A percentile compares a stretch with the other conserved stretches of the same genome.
These are phyloP conservation scores for Betula pendula DNA, from an alignment of 306 rosid genomes.

Conservation along the genomic window DNA sequence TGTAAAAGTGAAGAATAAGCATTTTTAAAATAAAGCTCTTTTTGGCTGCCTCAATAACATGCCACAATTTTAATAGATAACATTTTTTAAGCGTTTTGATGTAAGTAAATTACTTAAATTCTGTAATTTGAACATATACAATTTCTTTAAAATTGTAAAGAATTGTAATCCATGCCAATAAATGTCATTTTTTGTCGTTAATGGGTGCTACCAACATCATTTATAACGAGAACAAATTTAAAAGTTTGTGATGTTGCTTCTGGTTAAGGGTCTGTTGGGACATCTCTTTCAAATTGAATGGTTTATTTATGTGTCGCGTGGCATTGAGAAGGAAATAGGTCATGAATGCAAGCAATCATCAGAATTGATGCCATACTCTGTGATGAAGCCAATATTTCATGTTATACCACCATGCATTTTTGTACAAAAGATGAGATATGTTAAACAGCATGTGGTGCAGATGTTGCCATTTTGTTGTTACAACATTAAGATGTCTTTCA, in stretches of 20 bases:
- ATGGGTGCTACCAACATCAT: background rate
- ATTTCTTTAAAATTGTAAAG: too few relatives aligned
- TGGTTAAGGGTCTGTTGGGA: background rate
- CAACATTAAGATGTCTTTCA: too few relatives aligned
- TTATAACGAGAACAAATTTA: background rate
- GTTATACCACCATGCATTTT: background rate
- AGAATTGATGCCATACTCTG: background rate
- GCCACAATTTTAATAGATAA: too few relatives aligned
- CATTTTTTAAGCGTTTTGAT: too few relatives aligned
- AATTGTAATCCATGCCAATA: too few relatives aligned
- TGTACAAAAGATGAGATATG: background rate
- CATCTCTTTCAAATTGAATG: background rate
- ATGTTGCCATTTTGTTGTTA: background rate
- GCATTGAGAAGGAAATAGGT: background rate
- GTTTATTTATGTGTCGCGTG: background rate
- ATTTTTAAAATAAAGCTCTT: too few relatives aligned
- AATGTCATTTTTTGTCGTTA: background rate
- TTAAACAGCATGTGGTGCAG: background rate
- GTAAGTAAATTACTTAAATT: too few relatives aligned
- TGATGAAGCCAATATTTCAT: background rate
- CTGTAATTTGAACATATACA: too few relatives aligned
- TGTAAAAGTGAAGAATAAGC: too few relatives aligned
- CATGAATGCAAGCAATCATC: too few relatives aligned
- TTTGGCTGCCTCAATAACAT: too few relatives aligned
- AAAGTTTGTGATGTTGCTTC: background rate